Conservation (phyloP, 2,329 filamentous ascomycete species). For the Paracorniculantispora psalliotae region DNA sequence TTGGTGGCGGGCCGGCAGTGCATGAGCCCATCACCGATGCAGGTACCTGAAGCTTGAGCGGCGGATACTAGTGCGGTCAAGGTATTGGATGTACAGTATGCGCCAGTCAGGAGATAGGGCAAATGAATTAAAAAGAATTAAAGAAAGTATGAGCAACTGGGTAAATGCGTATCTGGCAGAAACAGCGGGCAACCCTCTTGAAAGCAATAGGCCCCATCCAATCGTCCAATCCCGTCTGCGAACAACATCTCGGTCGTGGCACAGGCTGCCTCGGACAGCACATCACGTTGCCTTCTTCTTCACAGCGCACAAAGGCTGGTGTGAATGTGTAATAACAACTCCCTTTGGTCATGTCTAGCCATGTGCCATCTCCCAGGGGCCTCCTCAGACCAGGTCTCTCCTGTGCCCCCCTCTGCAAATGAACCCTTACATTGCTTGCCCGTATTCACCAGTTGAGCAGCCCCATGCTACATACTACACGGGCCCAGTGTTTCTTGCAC, state of each 20-base stretch:
- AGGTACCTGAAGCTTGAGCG: neutral
- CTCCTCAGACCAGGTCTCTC: neutral
- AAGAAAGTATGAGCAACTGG: too few species aligned
- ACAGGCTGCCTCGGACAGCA: neutral
- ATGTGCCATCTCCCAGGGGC: neutral
- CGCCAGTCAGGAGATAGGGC: neutral
- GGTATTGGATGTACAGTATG: neutral
- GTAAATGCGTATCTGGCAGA: too few species aligned
- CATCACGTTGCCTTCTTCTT: neutral
- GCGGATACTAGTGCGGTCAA: too few species aligned
- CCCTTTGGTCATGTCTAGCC: neutral
- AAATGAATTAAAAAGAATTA: too few species aligned
- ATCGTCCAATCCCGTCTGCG: too few species aligned
- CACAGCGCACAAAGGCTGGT: too few species aligned
- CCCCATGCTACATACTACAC: neutral
- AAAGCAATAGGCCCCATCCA: too few species aligned
- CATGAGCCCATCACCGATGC: neutral
- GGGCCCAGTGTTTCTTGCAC: neutral
- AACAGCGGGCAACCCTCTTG: too few species aligned
- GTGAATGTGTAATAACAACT: neutral
- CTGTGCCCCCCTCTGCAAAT: neutral
- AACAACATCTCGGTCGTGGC: too few species aligned
- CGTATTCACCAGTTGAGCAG: neutral
- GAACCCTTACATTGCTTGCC: neutral
- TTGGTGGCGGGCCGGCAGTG: constrained; percentile 1